These are phyloP conservation scores for Oryza glaberrima DNA, from an alignment of 176 grass and related monocot species.

Conservation along the genomic window DNA sequence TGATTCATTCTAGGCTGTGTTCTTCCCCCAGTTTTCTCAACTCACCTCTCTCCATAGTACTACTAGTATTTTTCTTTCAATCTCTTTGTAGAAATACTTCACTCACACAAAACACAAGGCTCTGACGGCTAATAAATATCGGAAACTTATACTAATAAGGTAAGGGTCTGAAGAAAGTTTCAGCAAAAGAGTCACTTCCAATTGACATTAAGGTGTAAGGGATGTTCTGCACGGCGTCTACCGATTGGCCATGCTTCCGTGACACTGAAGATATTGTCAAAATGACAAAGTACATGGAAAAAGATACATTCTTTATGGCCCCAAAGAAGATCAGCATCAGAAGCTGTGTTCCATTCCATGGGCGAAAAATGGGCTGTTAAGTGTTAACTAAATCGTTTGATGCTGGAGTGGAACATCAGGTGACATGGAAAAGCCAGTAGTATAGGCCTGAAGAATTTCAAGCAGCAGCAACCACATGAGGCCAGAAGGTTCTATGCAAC, in stretches of 20 bases:
- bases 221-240: slow-evolving; percentile 32
- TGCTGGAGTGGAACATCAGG: not conserved
- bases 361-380: not conserved
- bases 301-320: not conserved
- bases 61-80: not conserved
- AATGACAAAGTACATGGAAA: not conserved
- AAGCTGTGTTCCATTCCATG: not conserved
- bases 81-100: not conserved
- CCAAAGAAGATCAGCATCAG: not conserved
- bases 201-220: slow-evolving; percentile 10
- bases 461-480: slow-evolving; percentile 35
- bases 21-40: too few relatives aligned
- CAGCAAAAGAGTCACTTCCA: not conserved
- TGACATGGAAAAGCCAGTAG: slow-evolving; percentile 2
- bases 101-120: not conserved
- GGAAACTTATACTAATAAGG: slow-evolving; percentile 3
- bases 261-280: not conserved
- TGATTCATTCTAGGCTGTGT: not conserved
- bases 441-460: slow-evolving; percentile 24
- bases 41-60: not conserved
- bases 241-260: not conserved
- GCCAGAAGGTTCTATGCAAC: slow-evolving; percentile 43
- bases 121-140: not conserved
- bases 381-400: slow-evolving; percentile 5
- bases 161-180: slow-evolving; percentile 1